Percentiles rank a stretch among this genome's conserved stretches.
Conservation (phyloP, 148 eudicot species). For the Rheum nobile region DNA sequence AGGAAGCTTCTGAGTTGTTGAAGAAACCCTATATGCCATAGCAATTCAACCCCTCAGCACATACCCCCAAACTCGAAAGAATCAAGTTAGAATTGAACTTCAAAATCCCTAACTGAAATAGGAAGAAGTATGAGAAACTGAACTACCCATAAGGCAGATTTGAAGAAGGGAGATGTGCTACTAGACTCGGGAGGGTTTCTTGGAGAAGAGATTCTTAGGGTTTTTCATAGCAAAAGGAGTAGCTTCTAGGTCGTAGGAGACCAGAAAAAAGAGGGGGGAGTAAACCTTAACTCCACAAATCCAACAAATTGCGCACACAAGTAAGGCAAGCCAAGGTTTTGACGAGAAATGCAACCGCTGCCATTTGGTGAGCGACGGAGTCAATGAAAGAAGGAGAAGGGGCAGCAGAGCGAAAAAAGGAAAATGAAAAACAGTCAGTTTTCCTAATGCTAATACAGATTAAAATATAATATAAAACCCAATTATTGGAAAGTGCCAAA, state of each 20-base stretch:
- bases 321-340: neutral
- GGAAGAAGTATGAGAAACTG: no score
- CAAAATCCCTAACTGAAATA: neutral
- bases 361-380: neutral
- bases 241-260: neutral
- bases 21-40: neutral
- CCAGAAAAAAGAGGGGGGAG: neutral
- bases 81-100: slow-evolving; percentile 1
- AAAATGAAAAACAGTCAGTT: neutral
- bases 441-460: no score
- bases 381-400: neutral
- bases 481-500: neutral
- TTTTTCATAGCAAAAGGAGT: neutral
- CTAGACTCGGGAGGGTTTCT: neutral
- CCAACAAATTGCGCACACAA: neutral
- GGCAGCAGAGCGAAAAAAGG: neutral
- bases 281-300: neutral
- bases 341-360: neutral
- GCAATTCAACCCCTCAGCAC: neutral
- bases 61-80: neutral
- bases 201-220: neutral
- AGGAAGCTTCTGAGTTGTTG: slow-evolving; percentile 13
- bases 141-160: no score
- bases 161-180: neutral
- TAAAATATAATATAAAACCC: no score